Evolutionary conservation across 495 filamentous ascomycete genomes (phyloP), one percentile per base, ranked within the genome.

Genomic region (Lophiostoma macrostomum): DNA sequence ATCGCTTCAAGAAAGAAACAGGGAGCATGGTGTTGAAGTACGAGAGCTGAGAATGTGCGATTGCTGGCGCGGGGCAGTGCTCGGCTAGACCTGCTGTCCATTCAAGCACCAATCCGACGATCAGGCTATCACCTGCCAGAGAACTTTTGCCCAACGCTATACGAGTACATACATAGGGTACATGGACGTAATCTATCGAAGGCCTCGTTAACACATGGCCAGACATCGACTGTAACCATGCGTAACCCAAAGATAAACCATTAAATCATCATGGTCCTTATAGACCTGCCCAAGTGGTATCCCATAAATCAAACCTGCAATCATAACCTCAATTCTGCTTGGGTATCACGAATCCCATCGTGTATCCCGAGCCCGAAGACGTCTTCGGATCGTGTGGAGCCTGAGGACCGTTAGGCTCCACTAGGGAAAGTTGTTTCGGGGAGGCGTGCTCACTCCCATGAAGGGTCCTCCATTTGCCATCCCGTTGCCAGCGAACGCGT

Each of bases 391-490:
- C 53, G 31, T n/a, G n/a, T n/a, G n/a, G n/a, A n/a, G 42, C 35
- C 43, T 54, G 19, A 14, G 13, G 24, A 13, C 16, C 19, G 47
- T 58, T 23, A 56, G 46, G 3, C 13, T 32, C 34, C 16, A 11
- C 32, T 3, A 48, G 23, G 18, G 24, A 24, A 39, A 20, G 0
- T 27, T 5, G 27, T 28, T 27, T 8, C 29, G 19, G 8, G 37
- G 40, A 45, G 36, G 45, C 5, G 30, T 54, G 29, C 54, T 58
- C 38, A 63, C 60, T 20, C 60, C 54, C 60, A 63, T 63, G 25
- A 63, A 63, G n/a, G 51, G 38, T 3, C 60, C 54, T 2, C 60
- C 50, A 31, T 54, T 58, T 18, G 54, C 50, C 5, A 53, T 49
- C 1, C 52, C 49, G 29, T 31, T 54, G 16, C 43, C 56, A 11